Base-by-base conservation (phyloP, 2,329 filamentous ascomycete genomes). In the Lecanicillium sp. region DNA sequence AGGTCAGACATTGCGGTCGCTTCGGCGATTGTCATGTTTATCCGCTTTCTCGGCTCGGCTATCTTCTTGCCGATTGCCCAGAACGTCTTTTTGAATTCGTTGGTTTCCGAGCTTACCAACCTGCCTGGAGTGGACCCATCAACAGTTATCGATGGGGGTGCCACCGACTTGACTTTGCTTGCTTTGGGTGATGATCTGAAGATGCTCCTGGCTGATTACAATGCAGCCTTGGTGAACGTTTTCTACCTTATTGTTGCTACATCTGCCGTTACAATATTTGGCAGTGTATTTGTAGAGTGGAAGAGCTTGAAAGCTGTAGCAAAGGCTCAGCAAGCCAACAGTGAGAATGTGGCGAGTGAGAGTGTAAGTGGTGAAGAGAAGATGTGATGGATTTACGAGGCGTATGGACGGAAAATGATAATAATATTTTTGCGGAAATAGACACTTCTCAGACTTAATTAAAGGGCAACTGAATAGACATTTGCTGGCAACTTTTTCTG, bases 21-120 rank as follows among this genome's bases (percentile, higher is more conserved):
- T 3, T 63, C 61, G 3, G 61, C 64, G 3, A 45, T 50, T 7
- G 54, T 64, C 4, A 58, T 66, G 28, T 68, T 67, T 20, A 20
- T 43, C 17, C 59, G 62, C 38, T 57, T 54, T 0, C 45, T 63
- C 0, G 58, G 58, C 18, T 56, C 57, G 7, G 51, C 59, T 5
- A 41, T 72, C 0, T 72, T 70, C 40, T 58, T 73, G 15, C 62
- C 63, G 2, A 56, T 70, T 14, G 69, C 56, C 0, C 60, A 72
- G 42, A 64, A 61, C 35, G 57, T 72, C 6, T 71, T 73, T 43
- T 60, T 59, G 25, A 68, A 68, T 41, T 46, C 55, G n/a, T 55
- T 73, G 0, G 48, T 63, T 4, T 40, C 50, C 4, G 52, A 62
- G n/a, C 41, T 70, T 4, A 43, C 44, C 3, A 44, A 47, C 17